These are phyloP conservation scores for Rubia yunnanensis DNA, from an alignment of 257 asterid genomes.

Conservation along the genomic window DNA sequence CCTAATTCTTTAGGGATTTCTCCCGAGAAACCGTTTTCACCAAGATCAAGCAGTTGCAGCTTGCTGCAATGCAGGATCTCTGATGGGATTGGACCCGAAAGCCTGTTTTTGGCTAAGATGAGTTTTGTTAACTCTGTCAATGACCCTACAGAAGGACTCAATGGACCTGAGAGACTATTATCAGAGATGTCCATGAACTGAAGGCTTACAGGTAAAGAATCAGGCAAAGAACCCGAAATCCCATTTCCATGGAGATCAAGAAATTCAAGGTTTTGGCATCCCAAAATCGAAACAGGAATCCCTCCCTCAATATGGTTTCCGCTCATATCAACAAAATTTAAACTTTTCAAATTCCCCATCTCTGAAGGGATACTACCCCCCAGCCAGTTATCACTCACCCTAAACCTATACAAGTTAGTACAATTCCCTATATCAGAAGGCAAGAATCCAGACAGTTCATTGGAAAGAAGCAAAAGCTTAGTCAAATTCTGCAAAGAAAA, in stretches of 20 bases:
- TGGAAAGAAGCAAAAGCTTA: slow-evolving; percentile 61
- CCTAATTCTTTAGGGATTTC: slow-evolving; percentile 65
- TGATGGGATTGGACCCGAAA: slow-evolving; percentile 64
- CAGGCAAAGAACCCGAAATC: slow-evolving; percentile 59
- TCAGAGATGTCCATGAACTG: slow-evolving; percentile 79
- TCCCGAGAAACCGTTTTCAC: slow-evolving; percentile 65
- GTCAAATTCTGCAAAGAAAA: slow-evolving; percentile 60
- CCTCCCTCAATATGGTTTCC: slow-evolving; percentile 57
- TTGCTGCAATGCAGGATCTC: slow-evolving; percentile 60
- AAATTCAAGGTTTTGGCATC: slow-evolving; percentile 65
- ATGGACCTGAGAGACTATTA: slow-evolving; percentile 52
- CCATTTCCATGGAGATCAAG: slow-evolving; percentile 85
- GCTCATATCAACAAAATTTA: slow-evolving; percentile 76
- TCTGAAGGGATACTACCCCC: slow-evolving; percentile 87
- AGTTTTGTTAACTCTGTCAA: slow-evolving; percentile 64
- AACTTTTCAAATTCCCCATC: slow-evolving; percentile 53
- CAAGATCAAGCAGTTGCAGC: slow-evolving; percentile 78
- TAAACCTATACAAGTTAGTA: slow-evolving; percentile 69
- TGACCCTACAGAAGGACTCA: slow-evolving; percentile 46
- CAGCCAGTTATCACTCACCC: slow-evolving; percentile 55
- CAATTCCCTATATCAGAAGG: slow-evolving; percentile 87
- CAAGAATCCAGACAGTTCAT: slow-evolving; percentile 67
- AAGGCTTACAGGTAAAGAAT: slow-evolving; percentile 52
- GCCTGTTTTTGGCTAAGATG: slow-evolving; percentile 57
- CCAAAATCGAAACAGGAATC: slow-evolving; percentile 59